Base-by-base conservation (phyloP, 2,329 filamentous ascomycete species). In the Metarhizium humberi region DNA sequence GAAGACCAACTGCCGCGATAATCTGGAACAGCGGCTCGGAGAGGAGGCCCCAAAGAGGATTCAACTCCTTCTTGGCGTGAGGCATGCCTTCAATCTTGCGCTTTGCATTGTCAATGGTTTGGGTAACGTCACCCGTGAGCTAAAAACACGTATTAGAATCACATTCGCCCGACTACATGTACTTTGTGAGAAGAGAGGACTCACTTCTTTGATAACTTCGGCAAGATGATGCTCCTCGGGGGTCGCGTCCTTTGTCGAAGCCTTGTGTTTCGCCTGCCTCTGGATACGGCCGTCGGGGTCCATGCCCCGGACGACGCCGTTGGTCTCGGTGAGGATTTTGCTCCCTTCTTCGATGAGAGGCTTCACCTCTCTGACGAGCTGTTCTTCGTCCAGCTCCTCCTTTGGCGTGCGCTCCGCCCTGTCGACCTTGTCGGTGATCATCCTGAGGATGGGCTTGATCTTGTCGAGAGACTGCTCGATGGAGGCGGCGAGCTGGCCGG, bases 21-120 rank as follows among this genome's bases (percentile, higher is more conserved):
- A 96, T 96, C 79, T 96, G 92, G 80, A 91, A 90, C 25, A 96
- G 76, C 11, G 92, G 92, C 77, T 96, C 90, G 40, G 84, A 84
- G 14, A 94, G 76, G 51, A 96, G 77, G 34, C 77, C 84, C 90
- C 91, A 95, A 34, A 96, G 82, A 11, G 92, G 91, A 75, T 92
- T 96, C 58, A 96, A 80, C 76, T 92, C 86, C 79, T 95, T 92
- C 86, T 96, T 95, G 47, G 90, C 92, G 62, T 95, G 88, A 6
- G 92, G 91, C 88, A 96, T 94, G 66, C 89, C 88, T 66, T 88
- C 84, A 58, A 96, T 88, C 77, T 89, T 88, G 75, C 87, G 88
- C 82, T 92, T 94, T 30, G 88, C 88, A 60, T 87, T 85, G 66
- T 96, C 91, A 62, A 96, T 92, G 29, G 86, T 90, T 64, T 86